Percentiles rank a stretch among this genome's conserved stretches.
Conservation (phyloP, 2,329 filamentous ascomycete species). For the Lomentospora prolificans region DNA sequence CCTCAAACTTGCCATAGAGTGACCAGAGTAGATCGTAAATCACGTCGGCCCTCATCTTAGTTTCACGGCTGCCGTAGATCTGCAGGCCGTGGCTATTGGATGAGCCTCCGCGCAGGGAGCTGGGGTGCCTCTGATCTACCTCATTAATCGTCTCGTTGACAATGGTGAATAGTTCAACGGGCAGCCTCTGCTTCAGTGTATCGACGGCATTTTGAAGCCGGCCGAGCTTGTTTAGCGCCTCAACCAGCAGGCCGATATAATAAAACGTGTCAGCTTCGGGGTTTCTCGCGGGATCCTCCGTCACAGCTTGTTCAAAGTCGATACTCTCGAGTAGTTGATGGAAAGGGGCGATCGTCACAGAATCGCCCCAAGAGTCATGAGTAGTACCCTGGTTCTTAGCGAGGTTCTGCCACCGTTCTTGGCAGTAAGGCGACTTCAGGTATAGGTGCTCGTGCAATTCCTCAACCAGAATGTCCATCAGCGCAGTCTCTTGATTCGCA, state of each 20-base stretch:
- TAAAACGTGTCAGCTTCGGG: conserved; percentile 92
- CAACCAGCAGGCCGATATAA: conserved; percentile 79
- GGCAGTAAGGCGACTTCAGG: conserved; percentile 94
- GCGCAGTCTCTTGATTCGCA: conserved; percentile 79
- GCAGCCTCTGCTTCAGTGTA: conserved; percentile 82
- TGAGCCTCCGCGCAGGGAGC: conserved; percentile 53
- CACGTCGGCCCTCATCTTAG: conserved; percentile 70
- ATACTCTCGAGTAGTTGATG: conserved; percentile 50
- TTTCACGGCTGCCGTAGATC: conserved; percentile 59
- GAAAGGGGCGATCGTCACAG: conserved; percentile 40
- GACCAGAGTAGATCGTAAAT: conserved; percentile 88
- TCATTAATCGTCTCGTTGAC: conserved; percentile 94
- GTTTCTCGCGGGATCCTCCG: conserved; percentile 85
- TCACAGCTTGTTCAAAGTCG: conserved; percentile 51
- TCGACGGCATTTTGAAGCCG: conserved; percentile 79
- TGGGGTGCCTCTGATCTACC: conserved; percentile 87
- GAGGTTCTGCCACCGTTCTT: conserved; percentile 86
- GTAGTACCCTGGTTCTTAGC: conserved; percentile 53
- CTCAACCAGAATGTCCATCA: conserved; percentile 94
- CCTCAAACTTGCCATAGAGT: conserved; percentile 91
- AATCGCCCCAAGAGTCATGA: conserved; percentile 37
- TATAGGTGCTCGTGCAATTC: conserved; percentile 96
- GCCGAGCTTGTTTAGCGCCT: conserved; percentile 82
- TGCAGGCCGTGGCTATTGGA: conserved; percentile 45
- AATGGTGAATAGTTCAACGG: conserved; percentile 85